Evolutionary conservation across 768 basidiomycete genomes (phyloP).

Genomic region (Collybia sordida): DNA sequence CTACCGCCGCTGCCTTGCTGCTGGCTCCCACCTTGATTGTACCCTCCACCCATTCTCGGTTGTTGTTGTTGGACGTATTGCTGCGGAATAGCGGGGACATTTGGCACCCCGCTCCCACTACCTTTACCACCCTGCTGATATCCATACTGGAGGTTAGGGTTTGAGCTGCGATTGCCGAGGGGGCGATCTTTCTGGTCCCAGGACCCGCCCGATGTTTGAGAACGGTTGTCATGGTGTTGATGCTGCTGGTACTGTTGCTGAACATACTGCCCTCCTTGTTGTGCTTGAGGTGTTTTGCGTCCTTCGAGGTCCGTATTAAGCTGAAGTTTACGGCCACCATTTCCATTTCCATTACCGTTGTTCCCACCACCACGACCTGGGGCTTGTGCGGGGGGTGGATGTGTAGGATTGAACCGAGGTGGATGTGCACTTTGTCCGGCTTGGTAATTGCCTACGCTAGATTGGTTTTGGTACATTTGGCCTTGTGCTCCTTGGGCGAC

Average conservation of each 20-base stretch:
- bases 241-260: slow-evolving; percentile 40
- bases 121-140: slow-evolving; percentile 49
- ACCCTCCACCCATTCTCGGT: slow-evolving; percentile 36
- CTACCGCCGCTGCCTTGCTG: slow-evolving; percentile 19
- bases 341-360: slow-evolving; percentile 32
- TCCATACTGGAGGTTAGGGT: slow-evolving; percentile 65
- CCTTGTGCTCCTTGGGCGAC: slow-evolving; percentile 17
- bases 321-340: slow-evolving; percentile 43
- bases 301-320: slow-evolving; percentile 66
- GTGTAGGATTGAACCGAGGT: slow-evolving; percentile 64
- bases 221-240: slow-evolving; percentile 28
- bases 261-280: slow-evolving; percentile 20
- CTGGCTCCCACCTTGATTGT: slow-evolving; percentile 31
- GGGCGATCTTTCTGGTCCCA: slow-evolving; percentile 73
- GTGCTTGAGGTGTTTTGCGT: slow-evolving; percentile 57
- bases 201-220: slow-evolving; percentile 32
- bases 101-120: slow-evolving; percentile 47
- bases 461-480: slow-evolving; percentile 24
- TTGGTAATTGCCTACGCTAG: slow-evolving; percentile 26
- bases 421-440: slow-evolving; percentile 59
- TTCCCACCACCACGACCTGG: slow-evolving; percentile 33
- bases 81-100: slow-evolving; percentile 68
- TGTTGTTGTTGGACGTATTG: slow-evolving; percentile 66
- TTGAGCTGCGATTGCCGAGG: slow-evolving; percentile 58
- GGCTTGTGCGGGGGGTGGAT: slow-evolving; percentile 49